Evolutionary conservation across 305 asterid species (phyloP), one percentile per base, ranked within the genome.

Genomic region (Striga hermonthica): DNA sequence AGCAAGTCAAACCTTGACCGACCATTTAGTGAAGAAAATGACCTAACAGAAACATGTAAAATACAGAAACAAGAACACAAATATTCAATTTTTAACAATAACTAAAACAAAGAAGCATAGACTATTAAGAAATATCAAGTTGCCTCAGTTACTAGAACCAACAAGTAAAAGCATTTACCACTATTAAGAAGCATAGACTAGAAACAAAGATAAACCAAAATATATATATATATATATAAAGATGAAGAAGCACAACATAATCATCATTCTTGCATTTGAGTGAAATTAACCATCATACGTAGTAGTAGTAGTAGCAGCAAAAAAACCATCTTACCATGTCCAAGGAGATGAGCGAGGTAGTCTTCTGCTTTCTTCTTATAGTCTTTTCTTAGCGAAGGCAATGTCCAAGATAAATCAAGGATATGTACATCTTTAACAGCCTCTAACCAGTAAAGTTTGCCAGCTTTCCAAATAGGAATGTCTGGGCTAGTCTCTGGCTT

Each of bases 391-490:
- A 93, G 78, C 54, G 94, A 90, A 79, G 97, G 99, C 79, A 93
- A 72, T 49, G 95, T 82, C 99, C 97, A 93, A 66, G 90, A 78
- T 64, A 93, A 80, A 64, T 88, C 97, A 64, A 93, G 97, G 72
- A 82, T 72, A 79, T 93, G 99, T 68, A 93, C 86, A 78, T 93
- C 99, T 81, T 83, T 90, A 72, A 93, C 95, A 31, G 99, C 96
- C 79, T 86, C 90, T 74, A 93, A 79, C 89, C 88, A 70, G 80
- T 88, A 90, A 75, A 90, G 60, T 83, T 88, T 93, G 74, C 99
- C 95, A 54, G 82, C 44, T 70, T 76, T 82, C 97, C 99, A 93
- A 63, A 93, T 83, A 68, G 97, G 95, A 76, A 72, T 50, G 66
- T 69, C 84, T 66, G 69, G 71, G 57, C 75, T 72, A 11, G 67